These are phyloP conservation scores for Pseudocercospora ulei DNA, from an alignment of 2,329 filamentous ascomycete species.

Conservation along the genomic window DNA sequence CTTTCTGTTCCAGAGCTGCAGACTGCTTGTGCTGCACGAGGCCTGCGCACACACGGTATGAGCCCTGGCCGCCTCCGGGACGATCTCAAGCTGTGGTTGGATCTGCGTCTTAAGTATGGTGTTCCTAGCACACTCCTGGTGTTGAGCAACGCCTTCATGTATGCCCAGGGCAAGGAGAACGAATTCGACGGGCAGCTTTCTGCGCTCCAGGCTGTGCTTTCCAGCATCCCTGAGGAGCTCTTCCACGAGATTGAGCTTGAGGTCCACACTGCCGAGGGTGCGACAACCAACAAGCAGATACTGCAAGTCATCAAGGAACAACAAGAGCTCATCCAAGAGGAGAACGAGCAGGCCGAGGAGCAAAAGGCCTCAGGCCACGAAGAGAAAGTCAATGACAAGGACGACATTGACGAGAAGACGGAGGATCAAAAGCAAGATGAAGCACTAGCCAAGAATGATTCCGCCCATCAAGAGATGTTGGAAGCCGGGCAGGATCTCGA, in stretches of 20 bases:
- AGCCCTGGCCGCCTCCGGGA: constrained; percentile 79
- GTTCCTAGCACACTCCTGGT: constrained; percentile 95
- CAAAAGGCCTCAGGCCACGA: constrained; percentile 61
- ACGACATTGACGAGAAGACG: constrained; percentile 92
- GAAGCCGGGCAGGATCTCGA: constrained; percentile 25
- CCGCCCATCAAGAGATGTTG: constrained; percentile 19
- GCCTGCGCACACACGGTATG: constrained; percentile 84
- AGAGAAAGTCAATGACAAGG: constrained; percentile 56
- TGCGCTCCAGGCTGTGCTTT: constrained; percentile 81
- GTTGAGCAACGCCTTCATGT: constrained; percentile 95
- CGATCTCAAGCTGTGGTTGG: constrained; percentile 87
- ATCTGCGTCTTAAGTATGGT: constrained; percentile 81
- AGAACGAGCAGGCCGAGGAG: constrained; percentile 81
- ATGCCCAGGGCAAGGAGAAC: constrained; percentile 71
- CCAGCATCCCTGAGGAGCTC: constrained; percentile 90
- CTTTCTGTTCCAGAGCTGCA: constrained; percentile 90
- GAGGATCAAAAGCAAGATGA: constrained; percentile 37
- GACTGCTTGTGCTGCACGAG: constrained; percentile 80
- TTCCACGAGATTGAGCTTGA: constrained; percentile 99
- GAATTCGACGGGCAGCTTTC: constrained; percentile 87
- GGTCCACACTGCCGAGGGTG: constrained; percentile 91
- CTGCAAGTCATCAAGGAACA: constrained; percentile 97
- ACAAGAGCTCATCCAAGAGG: constrained; percentile 93
- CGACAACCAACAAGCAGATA: constrained; percentile 96
- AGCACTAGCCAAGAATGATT: constrained; percentile 22